phyloP scores from a whole-genome alignment of 768 basidiomycete genomes.

The Panaeolus papilionaceus region DNA sequence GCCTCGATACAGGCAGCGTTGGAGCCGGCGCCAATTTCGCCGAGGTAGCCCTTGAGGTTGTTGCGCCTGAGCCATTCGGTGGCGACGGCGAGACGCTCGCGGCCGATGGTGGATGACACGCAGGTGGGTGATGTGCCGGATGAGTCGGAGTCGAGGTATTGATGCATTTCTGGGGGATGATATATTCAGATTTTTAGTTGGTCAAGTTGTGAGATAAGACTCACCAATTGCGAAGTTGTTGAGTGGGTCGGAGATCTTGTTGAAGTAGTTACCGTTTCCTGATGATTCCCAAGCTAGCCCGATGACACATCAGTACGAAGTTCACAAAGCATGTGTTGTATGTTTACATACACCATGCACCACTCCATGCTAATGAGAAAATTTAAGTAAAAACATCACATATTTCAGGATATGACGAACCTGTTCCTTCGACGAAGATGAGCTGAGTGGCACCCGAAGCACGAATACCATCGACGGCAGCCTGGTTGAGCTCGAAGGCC shows the following conservation, averaged over 20 bases:
- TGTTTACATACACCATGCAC: conserved; percentile 56
- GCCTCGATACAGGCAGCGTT: conserved; percentile 53
- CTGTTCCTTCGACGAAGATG: conserved; percentile 52
- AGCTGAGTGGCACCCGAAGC: conserved; percentile 65
- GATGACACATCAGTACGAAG: background rate
- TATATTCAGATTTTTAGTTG: conserved; percentile 10
- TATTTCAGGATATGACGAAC: conserved; percentile 27
- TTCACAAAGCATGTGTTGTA: background rate
- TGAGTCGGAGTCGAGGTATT: conserved; percentile 72
- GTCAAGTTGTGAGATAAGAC: conserved; percentile 15
- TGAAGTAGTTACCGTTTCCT: conserved; percentile 61
- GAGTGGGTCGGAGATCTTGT: conserved; percentile 59
- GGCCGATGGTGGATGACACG: conserved; percentile 65
- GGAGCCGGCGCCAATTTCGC: conserved; percentile 63
- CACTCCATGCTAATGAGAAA: conserved; percentile 55
- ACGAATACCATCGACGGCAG: conserved; percentile 70
- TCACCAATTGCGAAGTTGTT: conserved; percentile 65
- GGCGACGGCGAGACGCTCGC: conserved; percentile 61
- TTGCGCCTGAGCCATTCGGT: conserved; percentile 64
- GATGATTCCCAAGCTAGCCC: conserved; percentile 57
- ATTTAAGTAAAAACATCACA: conserved; percentile 12
- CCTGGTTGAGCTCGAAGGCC: conserved; percentile 65
- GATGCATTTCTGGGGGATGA: conserved; percentile 60
- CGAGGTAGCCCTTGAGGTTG: conserved; percentile 68
- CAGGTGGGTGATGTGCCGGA: conserved; percentile 61